phyloP scores from a whole-genome alignment of 2,329 filamentous ascomycete genomes.

The Ophiostoma perfectum region DNA sequence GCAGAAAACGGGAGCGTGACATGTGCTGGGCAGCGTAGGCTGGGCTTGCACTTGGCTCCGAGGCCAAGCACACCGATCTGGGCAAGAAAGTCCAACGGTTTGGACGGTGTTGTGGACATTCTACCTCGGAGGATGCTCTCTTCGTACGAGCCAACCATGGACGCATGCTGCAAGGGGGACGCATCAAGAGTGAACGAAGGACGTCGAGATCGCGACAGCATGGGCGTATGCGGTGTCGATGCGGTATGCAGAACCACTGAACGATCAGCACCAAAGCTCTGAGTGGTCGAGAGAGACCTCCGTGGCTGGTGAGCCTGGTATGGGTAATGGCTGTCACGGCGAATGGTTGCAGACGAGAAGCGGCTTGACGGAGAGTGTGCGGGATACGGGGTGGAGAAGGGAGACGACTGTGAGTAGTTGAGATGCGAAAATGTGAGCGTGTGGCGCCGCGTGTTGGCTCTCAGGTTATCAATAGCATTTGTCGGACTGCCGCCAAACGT shows the following conservation, averaged over 20 bases:
- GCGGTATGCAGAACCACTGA: constrained; percentile 56
- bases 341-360: constrained; percentile 33
- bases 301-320: constrained; percentile 76
- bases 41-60: constrained; percentile 75
- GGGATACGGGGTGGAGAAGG: constrained; percentile 26
- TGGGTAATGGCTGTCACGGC: constrained; percentile 56
- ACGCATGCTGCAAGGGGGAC: constrained; percentile 78
- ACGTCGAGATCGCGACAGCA: constrained; percentile 51
- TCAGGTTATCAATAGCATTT: constrained; percentile 16
- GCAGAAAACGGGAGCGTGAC: constrained; percentile 87
- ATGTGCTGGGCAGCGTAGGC: constrained; percentile 78
- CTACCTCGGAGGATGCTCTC: constrained; percentile 90
- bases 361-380: constrained; percentile 32
- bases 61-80: constrained; percentile 91
- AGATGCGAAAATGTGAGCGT: constrained; percentile 61
- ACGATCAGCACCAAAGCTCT: background rate
- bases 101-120: constrained; percentile 95
- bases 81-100: constrained; percentile 84
- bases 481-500: constrained; percentile 33
- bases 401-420: constrained; percentile 31
- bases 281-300: constrained; percentile 59
- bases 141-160: constrained; percentile 97
- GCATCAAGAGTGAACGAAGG: constrained; percentile 69
- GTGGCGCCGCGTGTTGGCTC: constrained; percentile 53
- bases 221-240: constrained; percentile 41